Percentiles rank a stretch among this genome's conserved stretches.
Evolutionary conservation across 768 basidiomycete genomes (phyloP).

Genomic region (Hortiboletus flavorubellus): DNA sequence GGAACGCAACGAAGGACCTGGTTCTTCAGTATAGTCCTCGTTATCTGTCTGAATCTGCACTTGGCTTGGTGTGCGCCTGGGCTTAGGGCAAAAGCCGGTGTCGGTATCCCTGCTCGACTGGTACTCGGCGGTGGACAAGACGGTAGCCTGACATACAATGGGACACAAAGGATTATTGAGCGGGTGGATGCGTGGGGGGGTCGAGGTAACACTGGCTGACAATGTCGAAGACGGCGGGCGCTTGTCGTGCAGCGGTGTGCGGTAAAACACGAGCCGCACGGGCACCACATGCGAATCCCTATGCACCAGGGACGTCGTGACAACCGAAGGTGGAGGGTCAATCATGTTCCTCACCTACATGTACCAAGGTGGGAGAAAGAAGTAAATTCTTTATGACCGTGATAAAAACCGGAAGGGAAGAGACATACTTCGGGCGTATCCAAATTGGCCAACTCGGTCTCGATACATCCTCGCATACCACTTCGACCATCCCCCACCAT

Average conservation of each 20-base stretch:
- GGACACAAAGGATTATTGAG: slow-evolving; percentile 21
- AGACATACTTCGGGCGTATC: slow-evolving; percentile 17
- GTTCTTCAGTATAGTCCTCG: not conserved
- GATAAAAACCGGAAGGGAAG: not conserved
- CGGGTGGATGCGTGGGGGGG: slow-evolving; percentile 15
- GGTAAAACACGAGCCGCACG: slow-evolving; percentile 38
- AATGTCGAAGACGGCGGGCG: slow-evolving; percentile 1
- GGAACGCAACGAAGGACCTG: slow-evolving; percentile 12
- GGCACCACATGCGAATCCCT: slow-evolving; percentile 34
- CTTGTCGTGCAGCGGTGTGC: slow-evolving; percentile 23
- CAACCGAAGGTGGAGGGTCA: slow-evolving; percentile 19
- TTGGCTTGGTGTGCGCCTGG: not conserved
- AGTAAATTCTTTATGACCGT: not conserved
- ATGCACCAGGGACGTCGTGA: slow-evolving; percentile 34
- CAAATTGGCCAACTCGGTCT: slow-evolving; percentile 27
- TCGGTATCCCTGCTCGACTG: not conserved
- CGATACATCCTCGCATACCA: slow-evolving; percentile 19
- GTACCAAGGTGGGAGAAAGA: not conserved
- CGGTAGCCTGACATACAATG: slow-evolving; percentile 30
- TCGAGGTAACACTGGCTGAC: not conserved
- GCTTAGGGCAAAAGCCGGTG: not conserved
- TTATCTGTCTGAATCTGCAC: not conserved
- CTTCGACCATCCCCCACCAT: slow-evolving; percentile 31
- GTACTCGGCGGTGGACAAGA: slow-evolving; percentile 11
- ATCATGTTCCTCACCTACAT: slow-evolving; percentile 2